These are phyloP conservation scores for Ceratocystis lukuohia DNA, from an alignment of 2,329 filamentous ascomycete species.

Conservation along the genomic window DNA sequence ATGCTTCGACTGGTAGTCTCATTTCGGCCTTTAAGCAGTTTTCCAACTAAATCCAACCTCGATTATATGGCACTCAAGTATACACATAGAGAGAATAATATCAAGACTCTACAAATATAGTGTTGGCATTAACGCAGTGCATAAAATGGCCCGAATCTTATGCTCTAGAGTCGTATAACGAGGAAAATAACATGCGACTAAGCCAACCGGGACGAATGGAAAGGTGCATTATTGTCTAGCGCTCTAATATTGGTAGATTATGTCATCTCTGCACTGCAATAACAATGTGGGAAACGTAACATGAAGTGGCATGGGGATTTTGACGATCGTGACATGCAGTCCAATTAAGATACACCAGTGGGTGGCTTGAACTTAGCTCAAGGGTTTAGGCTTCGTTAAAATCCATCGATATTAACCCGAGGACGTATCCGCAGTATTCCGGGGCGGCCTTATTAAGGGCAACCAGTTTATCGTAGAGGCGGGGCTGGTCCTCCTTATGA, in stretches of 20 bases:
- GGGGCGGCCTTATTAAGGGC: not conserved
- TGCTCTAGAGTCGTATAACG: no score
- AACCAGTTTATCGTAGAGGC: not conserved
- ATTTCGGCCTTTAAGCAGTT: conserved; percentile 86
- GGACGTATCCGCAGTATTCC: not conserved
- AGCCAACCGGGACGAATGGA: no score
- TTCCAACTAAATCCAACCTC: conserved; percentile 30
- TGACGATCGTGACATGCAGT: not conserved
- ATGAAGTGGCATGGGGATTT: not conserved
- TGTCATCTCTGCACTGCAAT: not conserved
- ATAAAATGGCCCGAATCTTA: no score
- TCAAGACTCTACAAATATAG: not conserved
- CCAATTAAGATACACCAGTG: not conserved
- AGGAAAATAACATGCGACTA: no score
- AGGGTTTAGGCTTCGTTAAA: not conserved
- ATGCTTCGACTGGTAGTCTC: conserved; percentile 75
- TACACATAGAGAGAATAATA: not conserved
- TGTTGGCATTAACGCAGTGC: no score
- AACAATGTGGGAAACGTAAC: not conserved
- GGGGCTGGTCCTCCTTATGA: not conserved
- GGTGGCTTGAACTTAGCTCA: not conserved
- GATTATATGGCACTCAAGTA: not conserved
- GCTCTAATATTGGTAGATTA: not conserved
- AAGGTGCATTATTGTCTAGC: not conserved
- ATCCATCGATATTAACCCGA: not conserved